These are phyloP conservation scores for Ophiostoma sp. DNA, from an alignment of 2,329 filamentous ascomycete genomes.

Conservation along the genomic window DNA sequence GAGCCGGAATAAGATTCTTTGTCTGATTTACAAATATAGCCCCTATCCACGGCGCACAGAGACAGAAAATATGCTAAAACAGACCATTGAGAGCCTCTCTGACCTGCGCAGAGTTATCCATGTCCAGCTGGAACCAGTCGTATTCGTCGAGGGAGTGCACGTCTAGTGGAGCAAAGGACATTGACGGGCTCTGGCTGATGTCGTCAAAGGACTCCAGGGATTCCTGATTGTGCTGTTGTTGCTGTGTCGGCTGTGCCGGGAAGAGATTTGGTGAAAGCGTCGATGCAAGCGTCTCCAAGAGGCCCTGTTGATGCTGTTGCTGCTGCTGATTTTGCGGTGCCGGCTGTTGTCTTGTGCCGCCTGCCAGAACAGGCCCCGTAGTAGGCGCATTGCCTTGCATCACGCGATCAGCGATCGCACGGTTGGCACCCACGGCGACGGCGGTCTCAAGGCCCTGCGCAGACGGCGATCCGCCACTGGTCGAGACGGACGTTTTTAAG, in stretches of 20 bases:
- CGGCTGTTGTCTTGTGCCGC: too few species aligned
- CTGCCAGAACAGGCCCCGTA: too few species aligned
- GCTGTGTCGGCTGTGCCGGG: background rate
- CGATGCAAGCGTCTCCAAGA: background rate
- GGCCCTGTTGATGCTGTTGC: background rate
- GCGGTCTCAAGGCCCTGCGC: background rate
- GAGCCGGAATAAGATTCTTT: too few species aligned
- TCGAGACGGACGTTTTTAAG: background rate
- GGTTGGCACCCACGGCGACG: background rate
- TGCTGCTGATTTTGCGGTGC: background rate
- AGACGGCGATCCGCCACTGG: background rate
- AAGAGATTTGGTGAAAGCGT: background rate
- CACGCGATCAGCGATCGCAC: background rate
- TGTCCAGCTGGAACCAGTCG: slow-evolving; percentile 4
- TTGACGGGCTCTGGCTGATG: background rate
- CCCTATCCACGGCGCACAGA: too few species aligned
- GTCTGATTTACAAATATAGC: too few species aligned
- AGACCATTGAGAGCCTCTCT: background rate
- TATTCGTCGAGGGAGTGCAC: background rate
- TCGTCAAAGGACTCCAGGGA: background rate
- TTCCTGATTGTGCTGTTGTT: background rate
- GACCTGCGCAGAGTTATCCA: slow-evolving; percentile 10
- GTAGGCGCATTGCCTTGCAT: background rate
- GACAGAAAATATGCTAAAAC: too few species aligned
- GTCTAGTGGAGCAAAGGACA: background rate